These are phyloP conservation scores for Candida sanyaensis DNA, from an alignment of 1,139 yeast genomes.

Conservation along the genomic window DNA sequence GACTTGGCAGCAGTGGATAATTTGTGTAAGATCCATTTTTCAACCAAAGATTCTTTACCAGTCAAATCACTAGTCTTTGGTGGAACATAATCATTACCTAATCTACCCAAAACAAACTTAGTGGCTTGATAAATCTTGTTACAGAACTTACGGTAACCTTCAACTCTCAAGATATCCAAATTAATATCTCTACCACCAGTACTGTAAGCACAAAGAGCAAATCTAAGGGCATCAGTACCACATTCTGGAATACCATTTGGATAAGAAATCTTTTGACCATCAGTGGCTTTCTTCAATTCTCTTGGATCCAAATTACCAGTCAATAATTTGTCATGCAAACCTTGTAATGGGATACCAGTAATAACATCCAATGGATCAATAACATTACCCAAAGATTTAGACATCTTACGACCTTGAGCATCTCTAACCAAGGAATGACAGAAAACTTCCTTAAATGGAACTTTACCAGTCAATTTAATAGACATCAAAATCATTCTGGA, in stretches of 20 bases:
- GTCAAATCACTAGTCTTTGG: slow-evolving; percentile 61
- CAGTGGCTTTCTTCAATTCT: slow-evolving; percentile 84
- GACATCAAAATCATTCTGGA: slow-evolving; percentile 95
- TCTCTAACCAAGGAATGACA: slow-evolving; percentile 98
- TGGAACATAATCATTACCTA: slow-evolving; percentile 86
- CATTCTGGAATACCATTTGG: slow-evolving; percentile 99
- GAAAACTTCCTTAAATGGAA: slow-evolving; percentile 95
- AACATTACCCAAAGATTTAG: slow-evolving; percentile 95
- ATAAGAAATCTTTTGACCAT: slow-evolving; percentile 86
- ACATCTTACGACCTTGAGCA: slow-evolving; percentile 99
- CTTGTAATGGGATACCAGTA: slow-evolving; percentile 78
- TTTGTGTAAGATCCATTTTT: slow-evolving; percentile 94
- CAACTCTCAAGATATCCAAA: slow-evolving; percentile 93
- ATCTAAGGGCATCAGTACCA: slow-evolving; percentile 98
- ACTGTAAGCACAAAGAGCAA: slow-evolving; percentile 96
- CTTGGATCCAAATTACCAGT: slow-evolving; percentile 87
- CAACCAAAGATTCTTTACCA: slow-evolving; percentile 90
- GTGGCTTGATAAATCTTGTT: slow-evolving; percentile 99
- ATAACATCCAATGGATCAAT: slow-evolving; percentile 95
- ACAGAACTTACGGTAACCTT: slow-evolving; percentile 99
- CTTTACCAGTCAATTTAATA: slow-evolving; percentile 82
- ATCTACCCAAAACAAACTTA: slow-evolving; percentile 89
- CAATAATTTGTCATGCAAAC: slow-evolving; percentile 74
- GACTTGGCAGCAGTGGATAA: slow-evolving; percentile 68
- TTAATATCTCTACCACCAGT: slow-evolving; percentile 99